Evolutionary conservation across 306 rosid species (phyloP), one percentile per base, ranked within the genome.

Genomic region (Ormosia semicastrata): DNA sequence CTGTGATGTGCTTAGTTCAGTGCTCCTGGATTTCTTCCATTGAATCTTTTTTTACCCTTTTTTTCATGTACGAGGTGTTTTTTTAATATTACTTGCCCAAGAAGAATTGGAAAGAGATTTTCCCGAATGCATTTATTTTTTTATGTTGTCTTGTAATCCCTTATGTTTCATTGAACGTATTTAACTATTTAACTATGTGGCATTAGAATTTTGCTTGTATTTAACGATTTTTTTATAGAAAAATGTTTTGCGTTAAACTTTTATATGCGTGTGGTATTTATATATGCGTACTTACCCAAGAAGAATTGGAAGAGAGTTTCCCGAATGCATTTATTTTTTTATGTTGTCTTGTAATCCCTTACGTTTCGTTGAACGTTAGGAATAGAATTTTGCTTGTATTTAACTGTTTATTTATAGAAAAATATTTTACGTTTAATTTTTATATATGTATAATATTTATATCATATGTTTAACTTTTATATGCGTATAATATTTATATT

Each of bases 241-340:
- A n/a, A n/a, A n/a, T n/a, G n/a, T n/a, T n/a, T n/a, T n/a, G n/a
- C n/a, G n/a, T n/a, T n/a, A n/a, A n/a, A n/a, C n/a, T n/a, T n/a
- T n/a, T n/a, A n/a, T n/a, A n/a, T n/a, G n/a, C n/a, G n/a, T n/a
- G n/a, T n/a, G n/a, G n/a, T n/a, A n/a, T n/a, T n/a, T n/a, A n/a
- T n/a, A n/a, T n/a, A n/a, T n/a, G n/a, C n/a, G n/a, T 24, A 39
- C 52, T 58, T 76, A 24, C 24, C 75, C 75, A 8, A 41, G 59
- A 74, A 65, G 63, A 84, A 49, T 40, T 64, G 76, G 77, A 70
- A 64, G 88, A 49, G n/a, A 81, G 60, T 68, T 73, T 68, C 73
- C 46, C 8, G 3, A 66, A 66, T 68, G 57, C 64, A n/a, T 65
- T 56, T 24, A 0, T 24, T 24, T 24, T 24, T 24, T 24, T 0